Evolutionary conservation across 2,329 filamentous ascomycete genomes (phyloP), one percentile per base, ranked within the genome.

Genomic region (Polytolypa hystricis): DNA sequence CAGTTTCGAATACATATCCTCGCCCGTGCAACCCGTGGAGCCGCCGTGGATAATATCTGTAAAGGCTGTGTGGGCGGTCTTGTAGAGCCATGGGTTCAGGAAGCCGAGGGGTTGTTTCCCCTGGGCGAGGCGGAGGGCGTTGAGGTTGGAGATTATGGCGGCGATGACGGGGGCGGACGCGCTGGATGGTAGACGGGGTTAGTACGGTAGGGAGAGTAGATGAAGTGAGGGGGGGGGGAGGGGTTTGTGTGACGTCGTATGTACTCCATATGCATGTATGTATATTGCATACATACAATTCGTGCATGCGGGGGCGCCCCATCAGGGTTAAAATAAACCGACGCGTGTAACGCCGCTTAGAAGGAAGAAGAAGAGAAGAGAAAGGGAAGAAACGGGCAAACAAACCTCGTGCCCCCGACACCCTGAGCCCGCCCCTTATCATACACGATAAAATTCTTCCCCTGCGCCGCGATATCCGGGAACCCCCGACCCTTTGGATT

Each of bases 151-250:
- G 33, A 84, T 60, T 43, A 84, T 67, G 10, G 69, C 69, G 0
- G 78, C 77, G 33, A 79, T 70, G 0, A 76, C 62, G 0, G 81
- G 81, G 0, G 73, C 61, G 2, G 79, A 70, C 1, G 78, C 77
- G 50, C 60, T 63, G 30, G 17, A n/a, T 30, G 11, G 17, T 7
- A n/a, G n/a, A 25, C 7, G 21, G 21, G 21, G n/a, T 25, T 25
- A 25, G 21, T 7, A n/a, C n/a, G n/a, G n/a, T n/a, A n/a, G n/a
- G n/a, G n/a, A n/a, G n/a, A n/a, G n/a, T n/a, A n/a, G n/a, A n/a
- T n/a, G n/a, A n/a, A n/a, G n/a, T n/a, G n/a, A n/a, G n/a, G n/a
- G n/a, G n/a, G n/a, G n/a, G n/a, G n/a, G n/a, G n/a, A n/a, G n/a
- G n/a, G n/a, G n/a, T n/a, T n/a, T n/a, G n/a, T n/a, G n/a, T n/a